These are phyloP conservation scores for Pontederia paniculata DNA, from an alignment of 176 grass and related monocot species.

Conservation along the genomic window DNA sequence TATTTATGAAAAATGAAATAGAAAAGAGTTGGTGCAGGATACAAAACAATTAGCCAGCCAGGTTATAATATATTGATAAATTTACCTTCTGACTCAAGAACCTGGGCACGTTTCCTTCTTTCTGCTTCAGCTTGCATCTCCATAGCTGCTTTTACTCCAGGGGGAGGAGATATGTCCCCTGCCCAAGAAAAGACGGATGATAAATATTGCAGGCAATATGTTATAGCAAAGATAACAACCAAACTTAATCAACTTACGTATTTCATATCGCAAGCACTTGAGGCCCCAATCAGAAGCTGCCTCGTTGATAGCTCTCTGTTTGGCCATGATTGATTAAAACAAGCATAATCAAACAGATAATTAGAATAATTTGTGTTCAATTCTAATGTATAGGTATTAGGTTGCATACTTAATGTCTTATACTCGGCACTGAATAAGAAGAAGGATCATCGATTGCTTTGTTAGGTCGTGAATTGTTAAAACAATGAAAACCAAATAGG, in stretches of 20 bases:
- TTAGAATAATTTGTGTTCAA: too few species aligned
- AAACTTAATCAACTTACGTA: conserved; percentile 39
- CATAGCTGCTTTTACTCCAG: conserved; percentile 78
- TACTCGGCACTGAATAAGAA: too few species aligned
- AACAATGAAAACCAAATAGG: too few species aligned
- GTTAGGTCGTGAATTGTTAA: too few species aligned
- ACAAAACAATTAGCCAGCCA: conserved; percentile 3
- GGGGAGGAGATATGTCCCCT: conserved; percentile 94
- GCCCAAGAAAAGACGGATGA: not conserved
- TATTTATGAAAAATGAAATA: not conserved
- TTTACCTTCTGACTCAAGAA: conserved; percentile 94
- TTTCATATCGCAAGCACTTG: conserved; percentile 93
- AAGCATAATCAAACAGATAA: too few species aligned
- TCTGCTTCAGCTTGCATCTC: conserved; percentile 99
- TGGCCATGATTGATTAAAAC: too few species aligned
- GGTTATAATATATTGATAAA: not conserved
- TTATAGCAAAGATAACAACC: not conserved
- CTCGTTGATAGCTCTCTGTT: conserved; percentile 82
- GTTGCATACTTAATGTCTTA: too few species aligned
- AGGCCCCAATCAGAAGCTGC: conserved; percentile 75
- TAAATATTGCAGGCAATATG: not conserved
- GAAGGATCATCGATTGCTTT: too few species aligned
- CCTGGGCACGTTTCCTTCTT: conserved; percentile 85
- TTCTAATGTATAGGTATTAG: too few species aligned
- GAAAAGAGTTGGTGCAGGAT: not conserved